A percentile compares a stretch with the other conserved stretches of the same genome.
Evolutionary conservation across 768 basidiomycete genomes (phyloP).

Genomic region (Boletellus emodensis): DNA sequence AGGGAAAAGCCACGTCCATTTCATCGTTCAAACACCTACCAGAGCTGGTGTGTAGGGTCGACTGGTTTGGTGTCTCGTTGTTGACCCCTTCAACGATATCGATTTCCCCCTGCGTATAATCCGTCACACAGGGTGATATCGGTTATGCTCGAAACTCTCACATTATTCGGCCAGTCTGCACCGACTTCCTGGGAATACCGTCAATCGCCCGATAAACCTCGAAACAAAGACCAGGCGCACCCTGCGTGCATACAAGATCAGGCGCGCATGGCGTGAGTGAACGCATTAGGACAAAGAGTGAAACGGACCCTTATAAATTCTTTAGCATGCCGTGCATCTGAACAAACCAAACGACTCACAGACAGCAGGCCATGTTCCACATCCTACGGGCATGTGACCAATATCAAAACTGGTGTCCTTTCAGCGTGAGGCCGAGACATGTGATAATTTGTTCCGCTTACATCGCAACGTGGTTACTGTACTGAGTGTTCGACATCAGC

Average conservation of each 20-base stretch:
- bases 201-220: neutral
- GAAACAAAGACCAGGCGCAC: conserved; percentile 10
- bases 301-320: conserved; percentile 24
- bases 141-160: neutral
- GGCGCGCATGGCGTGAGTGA: neutral
- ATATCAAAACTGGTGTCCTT: conserved; percentile 31
- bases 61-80: conserved; percentile 23
- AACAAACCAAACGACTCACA: conserved; percentile 22
- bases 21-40: conserved; percentile 6
- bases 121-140: neutral
- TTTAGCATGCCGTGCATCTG: neutral
- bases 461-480: conserved; percentile 34
- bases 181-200: conserved; percentile 23
- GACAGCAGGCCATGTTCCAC: conserved; percentile 37
- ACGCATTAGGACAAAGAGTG: neutral
- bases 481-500: conserved; percentile 28
- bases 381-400: conserved; percentile 36
- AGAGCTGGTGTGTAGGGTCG: conserved; percentile 29
- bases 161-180: conserved; percentile 23
- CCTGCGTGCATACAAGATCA: conserved; percentile 12
- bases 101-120: conserved; percentile 23
- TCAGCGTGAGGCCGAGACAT: neutral
- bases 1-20: neutral
- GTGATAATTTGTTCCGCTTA: conserved; percentile 2
- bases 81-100: conserved; percentile 36